Evolutionary conservation across 768 basidiomycete genomes (phyloP).

Genomic region (Termitomyces sp.): DNA sequence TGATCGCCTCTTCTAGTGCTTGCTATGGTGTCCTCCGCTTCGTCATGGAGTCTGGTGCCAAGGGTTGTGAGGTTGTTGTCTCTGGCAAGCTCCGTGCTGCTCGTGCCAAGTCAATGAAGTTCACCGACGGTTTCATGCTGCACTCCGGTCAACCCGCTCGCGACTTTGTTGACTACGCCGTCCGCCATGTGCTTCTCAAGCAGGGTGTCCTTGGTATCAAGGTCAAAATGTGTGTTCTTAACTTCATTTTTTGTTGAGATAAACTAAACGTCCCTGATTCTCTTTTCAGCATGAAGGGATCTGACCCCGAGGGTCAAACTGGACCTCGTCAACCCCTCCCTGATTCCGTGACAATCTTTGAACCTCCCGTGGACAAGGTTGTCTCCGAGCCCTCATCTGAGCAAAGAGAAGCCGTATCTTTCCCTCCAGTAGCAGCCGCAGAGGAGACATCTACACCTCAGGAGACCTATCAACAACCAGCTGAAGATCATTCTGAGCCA

Average conservation of each 20-base stretch:
- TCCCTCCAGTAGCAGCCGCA: slow-evolving; percentile 46
- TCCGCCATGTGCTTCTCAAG: slow-evolving; percentile 94
- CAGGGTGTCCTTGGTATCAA: slow-evolving; percentile 99
- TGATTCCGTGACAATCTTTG: slow-evolving; percentile 87
- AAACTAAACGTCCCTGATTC: slow-evolving; percentile 8
- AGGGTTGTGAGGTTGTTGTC: slow-evolving; percentile 99
- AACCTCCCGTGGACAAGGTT: slow-evolving; percentile 89
- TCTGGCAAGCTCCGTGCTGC: slow-evolving; percentile 99
- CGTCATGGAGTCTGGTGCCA: slow-evolving; percentile 99
- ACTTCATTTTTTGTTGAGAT: background rate
- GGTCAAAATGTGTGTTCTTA: slow-evolving; percentile 83
- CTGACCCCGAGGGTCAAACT: slow-evolving; percentile 84
- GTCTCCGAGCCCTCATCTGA: slow-evolving; percentile 88
- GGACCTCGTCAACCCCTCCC: slow-evolving; percentile 95
- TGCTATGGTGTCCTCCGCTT: slow-evolving; percentile 99
- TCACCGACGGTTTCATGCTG: slow-evolving; percentile 99
- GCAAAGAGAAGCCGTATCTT: slow-evolving; percentile 67
- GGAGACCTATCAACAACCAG: slow-evolving; percentile 36
- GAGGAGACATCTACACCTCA: slow-evolving; percentile 52
- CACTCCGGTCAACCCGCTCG: slow-evolving; percentile 97
- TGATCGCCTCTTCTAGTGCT: slow-evolving; percentile 51
- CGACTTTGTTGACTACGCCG: slow-evolving; percentile 97
- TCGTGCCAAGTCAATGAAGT: slow-evolving; percentile 99
- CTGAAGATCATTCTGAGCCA: slow-evolving; percentile 40
- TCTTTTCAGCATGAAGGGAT: slow-evolving; percentile 84